Evolutionary conservation across 345 rosid species (phyloP).

Genomic region (Populus tremula): DNA sequence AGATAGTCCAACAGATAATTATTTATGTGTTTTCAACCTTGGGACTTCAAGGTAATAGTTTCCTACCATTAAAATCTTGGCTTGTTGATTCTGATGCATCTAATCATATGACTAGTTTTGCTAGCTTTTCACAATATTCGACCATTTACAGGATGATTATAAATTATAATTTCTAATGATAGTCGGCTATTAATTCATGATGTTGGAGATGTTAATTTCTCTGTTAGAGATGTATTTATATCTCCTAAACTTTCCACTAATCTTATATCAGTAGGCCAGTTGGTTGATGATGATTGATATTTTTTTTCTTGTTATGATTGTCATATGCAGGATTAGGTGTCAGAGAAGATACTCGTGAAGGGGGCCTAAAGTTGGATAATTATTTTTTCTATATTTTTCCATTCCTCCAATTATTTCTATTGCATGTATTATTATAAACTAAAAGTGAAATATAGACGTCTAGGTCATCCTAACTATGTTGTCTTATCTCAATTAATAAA

Average conservation of each 20-base stretch:
- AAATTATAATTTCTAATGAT: not conserved
- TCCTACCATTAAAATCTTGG: not conserved
- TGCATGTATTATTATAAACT: not conserved
- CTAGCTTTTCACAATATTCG: not conserved
- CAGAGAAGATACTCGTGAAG: not conserved
- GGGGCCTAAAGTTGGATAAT: not conserved
- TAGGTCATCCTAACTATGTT: slow-evolving; percentile 4
- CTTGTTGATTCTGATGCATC: not conserved
- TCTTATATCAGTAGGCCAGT: not conserved
- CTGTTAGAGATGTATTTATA: not conserved
- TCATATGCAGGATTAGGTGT: not conserved
- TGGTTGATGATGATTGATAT: not conserved
- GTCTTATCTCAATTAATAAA: not conserved
- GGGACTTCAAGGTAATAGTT: slow-evolving; percentile 10
- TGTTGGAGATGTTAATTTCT: not conserved
- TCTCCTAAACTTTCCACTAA: not conserved
- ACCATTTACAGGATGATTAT: not conserved
- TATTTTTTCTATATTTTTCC: not conserved
- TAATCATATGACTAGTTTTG: slow-evolving; percentile 10
- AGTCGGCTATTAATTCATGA: not conserved
- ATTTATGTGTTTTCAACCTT: not conserved
- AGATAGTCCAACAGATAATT: slow-evolving; percentile 11
- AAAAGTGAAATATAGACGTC: not conserved
- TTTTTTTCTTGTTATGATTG: not conserved
- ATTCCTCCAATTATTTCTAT: not conserved